These are phyloP conservation scores for Cladosporium sp. DNA, from an alignment of 2,329 filamentous ascomycete species.

Conservation along the genomic window DNA sequence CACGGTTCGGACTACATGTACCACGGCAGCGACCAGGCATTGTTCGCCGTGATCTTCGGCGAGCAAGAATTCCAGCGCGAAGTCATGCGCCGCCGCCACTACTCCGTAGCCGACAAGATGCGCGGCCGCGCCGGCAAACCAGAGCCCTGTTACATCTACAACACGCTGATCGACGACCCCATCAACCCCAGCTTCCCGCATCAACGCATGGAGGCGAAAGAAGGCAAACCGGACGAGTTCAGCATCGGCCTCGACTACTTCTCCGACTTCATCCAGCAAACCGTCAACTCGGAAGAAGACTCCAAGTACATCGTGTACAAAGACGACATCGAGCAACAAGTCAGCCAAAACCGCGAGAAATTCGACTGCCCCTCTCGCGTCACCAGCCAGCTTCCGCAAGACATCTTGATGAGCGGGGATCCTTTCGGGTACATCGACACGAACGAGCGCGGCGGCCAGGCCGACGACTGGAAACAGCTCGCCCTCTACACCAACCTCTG, in stretches of 20 bases:
- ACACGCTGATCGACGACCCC: constrained; percentile 17
- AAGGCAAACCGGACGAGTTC: constrained; percentile 20
- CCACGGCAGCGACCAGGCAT: constrained; percentile 23
- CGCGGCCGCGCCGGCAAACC: background rate
- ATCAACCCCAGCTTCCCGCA: constrained; percentile 19
- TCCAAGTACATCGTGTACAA: constrained; percentile 16
- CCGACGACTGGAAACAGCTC: constrained; percentile 16
- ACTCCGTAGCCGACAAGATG: constrained; percentile 15
- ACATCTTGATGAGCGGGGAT: constrained; percentile 9
- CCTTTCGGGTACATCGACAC: constrained; percentile 11
- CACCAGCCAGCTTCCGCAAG: constrained; percentile 12
- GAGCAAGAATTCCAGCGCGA: constrained; percentile 29
- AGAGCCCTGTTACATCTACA: constrained; percentile 9
- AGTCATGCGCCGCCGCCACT: constrained; percentile 23
- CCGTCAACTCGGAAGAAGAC: constrained; percentile 18
- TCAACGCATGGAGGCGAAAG: constrained; percentile 12
- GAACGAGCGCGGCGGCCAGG: background rate
- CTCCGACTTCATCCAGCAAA: constrained; percentile 18
- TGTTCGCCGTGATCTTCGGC: constrained; percentile 26
- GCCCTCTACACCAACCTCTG: constrained; percentile 24
- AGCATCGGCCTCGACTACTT: constrained; percentile 20
- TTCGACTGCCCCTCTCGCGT: constrained; percentile 18
- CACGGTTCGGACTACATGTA: constrained; percentile 23
- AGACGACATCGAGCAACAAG: constrained; percentile 10
- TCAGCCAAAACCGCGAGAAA: constrained; percentile 5